Evolutionary conservation across 1,284 basidiomycete genomes (phyloP).

Genomic region (Pseudozyma sp.): DNA sequence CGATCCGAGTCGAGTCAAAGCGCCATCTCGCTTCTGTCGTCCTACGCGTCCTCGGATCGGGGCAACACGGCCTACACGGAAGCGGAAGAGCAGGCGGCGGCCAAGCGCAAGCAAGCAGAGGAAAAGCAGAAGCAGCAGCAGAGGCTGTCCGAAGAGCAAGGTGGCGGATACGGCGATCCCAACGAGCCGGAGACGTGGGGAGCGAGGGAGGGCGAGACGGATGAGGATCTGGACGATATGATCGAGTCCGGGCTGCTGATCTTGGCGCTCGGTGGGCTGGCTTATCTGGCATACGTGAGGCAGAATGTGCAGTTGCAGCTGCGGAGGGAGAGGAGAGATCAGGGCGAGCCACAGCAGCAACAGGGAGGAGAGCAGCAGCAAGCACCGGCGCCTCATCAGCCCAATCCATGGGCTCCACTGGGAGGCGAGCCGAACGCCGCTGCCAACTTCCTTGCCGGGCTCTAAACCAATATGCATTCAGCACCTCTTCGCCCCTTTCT

Average conservation of each 20-base stretch:
- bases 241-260: constrained; percentile 58
- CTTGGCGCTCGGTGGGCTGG: constrained; percentile 54
- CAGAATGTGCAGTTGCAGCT: constrained; percentile 56
- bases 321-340: constrained; percentile 44
- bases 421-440: constrained; percentile 38
- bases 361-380: constrained; percentile 5
- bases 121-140: constrained; percentile 26
- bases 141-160: constrained; percentile 21
- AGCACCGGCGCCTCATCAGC: constrained; percentile 7
- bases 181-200: constrained; percentile 55
- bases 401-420: constrained; percentile 35
- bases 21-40: constrained; percentile 55
- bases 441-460: constrained; percentile 34
- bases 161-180: constrained; percentile 50
- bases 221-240: constrained; percentile 55
- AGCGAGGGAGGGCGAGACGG: constrained; percentile 34
- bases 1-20: constrained; percentile 49
- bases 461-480: background rate
- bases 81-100: constrained; percentile 50
- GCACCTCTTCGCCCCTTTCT: no score
- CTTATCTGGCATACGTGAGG: constrained; percentile 52
- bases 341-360: constrained; percentile 21
- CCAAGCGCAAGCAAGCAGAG: constrained; percentile 25
- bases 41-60: constrained; percentile 30
- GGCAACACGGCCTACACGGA: constrained; percentile 52